Evolutionary conservation across 805 yeast species (phyloP), one percentile per base, ranked within the genome.

Genomic region (Yarrowia sp.): DNA sequence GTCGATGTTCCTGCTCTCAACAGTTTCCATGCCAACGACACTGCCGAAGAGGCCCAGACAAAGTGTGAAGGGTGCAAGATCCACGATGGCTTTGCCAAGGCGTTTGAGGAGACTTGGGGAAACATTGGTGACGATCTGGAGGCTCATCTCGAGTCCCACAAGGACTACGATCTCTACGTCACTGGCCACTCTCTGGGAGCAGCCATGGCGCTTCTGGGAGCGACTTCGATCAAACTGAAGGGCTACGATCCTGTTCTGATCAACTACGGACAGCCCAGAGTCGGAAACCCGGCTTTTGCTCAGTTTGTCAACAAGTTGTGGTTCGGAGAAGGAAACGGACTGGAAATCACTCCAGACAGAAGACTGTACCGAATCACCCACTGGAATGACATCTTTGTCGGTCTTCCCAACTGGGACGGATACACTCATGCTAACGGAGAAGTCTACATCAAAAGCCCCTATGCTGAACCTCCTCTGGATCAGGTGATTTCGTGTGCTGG

Each of bases 351-450:
- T 4, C 50, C 65, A 9, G 52, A 59, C 10, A 11, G 65, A 59
- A n/a, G 8, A 36, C 52, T 59, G n/a, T 59, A 59, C 65, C 10
- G 65, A 59, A 14, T 59, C 22, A 59, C 65, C 12, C 65, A 59
- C 52, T 45, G 65, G 49, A 45, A 45, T 5, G 65, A 59, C 42
- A 26, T 59, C 16, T 43, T 59, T 59, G 52, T 45, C 3, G 52
- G 52, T 0, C 52, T 59, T n/a, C 52, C 65, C 26, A 43, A 43
- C 65, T 59, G 65, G 65, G 65, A 45, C 9, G 65, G 52, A 1
- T 59, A 59, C 35, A 42, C 50, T 11, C 65, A 59, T 11, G 16
- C 50, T 12, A 43, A 35, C 32, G 65, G 65, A 3, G 65, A 59
- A n/a, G 65, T 59, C 10, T 59, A 38, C 42, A 43, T 59, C 35